Conservation (phyloP, 2,329 filamentous ascomycete genomes). For the Macrophomina phaseolina region DNA sequence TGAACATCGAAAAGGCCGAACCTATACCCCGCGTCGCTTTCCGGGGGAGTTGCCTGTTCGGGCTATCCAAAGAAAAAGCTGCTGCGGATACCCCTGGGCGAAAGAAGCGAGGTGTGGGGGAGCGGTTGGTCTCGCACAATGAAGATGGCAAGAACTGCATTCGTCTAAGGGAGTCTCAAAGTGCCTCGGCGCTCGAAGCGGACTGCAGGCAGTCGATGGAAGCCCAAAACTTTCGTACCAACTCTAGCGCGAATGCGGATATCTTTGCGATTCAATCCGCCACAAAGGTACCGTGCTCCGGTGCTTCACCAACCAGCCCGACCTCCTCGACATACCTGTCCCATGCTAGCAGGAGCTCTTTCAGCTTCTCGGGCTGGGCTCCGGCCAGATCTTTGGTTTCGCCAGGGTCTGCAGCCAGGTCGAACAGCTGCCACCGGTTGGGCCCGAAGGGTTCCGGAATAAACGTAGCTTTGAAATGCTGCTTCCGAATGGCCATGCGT, state of each 20-base stretch:
- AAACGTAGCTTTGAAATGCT: slow-evolving; percentile 44
- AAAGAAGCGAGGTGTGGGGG: not conserved
- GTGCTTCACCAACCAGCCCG: slow-evolving; percentile 5
- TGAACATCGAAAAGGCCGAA: not conserved
- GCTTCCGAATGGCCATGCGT: slow-evolving; percentile 42
- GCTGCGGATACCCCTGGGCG: not conserved
- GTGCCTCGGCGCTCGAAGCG: not conserved
- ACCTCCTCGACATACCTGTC: slow-evolving; percentile 34
- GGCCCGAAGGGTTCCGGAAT: slow-evolving; percentile 38
- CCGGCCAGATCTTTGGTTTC: slow-evolving; percentile 41
- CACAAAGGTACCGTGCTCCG: slow-evolving; percentile 8
- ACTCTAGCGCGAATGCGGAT: not conserved
- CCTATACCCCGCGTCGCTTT: not conserved
- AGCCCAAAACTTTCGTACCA: not conserved
- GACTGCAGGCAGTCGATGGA: not conserved
- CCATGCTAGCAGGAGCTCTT: slow-evolving; percentile 36
- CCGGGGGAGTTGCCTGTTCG: not conserved
- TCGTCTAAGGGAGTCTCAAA: not conserved
- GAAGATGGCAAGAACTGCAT: not conserved
- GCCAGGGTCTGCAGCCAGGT: slow-evolving; percentile 40
- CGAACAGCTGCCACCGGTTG: slow-evolving; percentile 44
- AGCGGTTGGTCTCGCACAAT: not conserved
- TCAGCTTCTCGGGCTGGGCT: slow-evolving; percentile 35
- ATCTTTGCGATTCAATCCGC: not conserved
- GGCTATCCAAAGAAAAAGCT: not conserved